Conservation (phyloP, 257 asterid genomes). For the Striga asiatica region DNA sequence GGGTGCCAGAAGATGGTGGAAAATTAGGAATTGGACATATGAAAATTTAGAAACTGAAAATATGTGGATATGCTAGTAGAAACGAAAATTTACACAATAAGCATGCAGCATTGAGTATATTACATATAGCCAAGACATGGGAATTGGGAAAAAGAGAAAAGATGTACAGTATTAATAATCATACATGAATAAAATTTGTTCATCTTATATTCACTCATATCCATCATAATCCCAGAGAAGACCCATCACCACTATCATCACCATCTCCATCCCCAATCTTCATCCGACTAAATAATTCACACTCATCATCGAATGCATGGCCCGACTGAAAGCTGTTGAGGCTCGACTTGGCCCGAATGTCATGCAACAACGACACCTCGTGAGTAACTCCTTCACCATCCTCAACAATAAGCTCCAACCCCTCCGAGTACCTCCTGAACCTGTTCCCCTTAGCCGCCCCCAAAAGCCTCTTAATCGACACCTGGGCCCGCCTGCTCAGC, state of each 20-base stretch:
- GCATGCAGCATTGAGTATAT: too few relatives aligned
- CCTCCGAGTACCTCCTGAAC: constrained; percentile 17
- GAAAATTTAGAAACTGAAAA: too few relatives aligned
- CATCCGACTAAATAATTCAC: neutral
- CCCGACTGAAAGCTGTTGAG: constrained; percentile 23
- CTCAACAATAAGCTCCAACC: constrained; percentile 28
- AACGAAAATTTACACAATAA: too few relatives aligned
- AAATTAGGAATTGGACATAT: too few relatives aligned
- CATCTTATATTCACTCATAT: neutral
- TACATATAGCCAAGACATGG: too few relatives aligned
- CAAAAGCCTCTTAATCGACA: constrained; percentile 22
- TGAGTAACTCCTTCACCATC: constrained; percentile 38
- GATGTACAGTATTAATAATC: too few relatives aligned
- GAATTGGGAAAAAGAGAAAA: too few relatives aligned
- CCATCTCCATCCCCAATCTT: neutral
- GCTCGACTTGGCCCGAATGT: constrained; percentile 27
- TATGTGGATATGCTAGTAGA: too few relatives aligned
- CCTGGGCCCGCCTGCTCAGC: constrained; percentile 2
- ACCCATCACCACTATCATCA: neutral
- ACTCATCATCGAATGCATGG: neutral
- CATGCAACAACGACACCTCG: constrained; percentile 27
- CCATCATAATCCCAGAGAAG: neutral
- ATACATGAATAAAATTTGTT: too few relatives aligned
- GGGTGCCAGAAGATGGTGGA: too few relatives aligned
- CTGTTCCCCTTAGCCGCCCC: neutral